phyloP scores from a whole-genome alignment of 148 eudicot species.

The Diospyros lotus region DNA sequence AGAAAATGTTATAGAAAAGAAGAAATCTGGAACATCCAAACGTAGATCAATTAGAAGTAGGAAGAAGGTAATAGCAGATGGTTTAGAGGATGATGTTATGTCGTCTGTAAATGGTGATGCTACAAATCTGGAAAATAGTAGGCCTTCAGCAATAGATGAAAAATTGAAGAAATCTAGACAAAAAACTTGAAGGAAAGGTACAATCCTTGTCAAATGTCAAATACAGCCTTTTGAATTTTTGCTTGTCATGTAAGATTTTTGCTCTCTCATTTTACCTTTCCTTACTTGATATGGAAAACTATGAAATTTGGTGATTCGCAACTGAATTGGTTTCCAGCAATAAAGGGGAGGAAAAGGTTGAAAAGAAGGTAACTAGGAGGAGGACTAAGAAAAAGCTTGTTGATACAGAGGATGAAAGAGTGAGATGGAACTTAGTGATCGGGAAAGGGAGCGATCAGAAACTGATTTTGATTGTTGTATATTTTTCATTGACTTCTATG shows the following conservation, averaged over 20 bases:
- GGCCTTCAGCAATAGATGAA: slow-evolving; percentile 24
- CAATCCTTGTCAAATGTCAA: not conserved
- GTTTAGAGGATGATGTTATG: slow-evolving; percentile 28
- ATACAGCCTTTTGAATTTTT: not conserved
- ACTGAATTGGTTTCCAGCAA: slow-evolving; percentile 35
- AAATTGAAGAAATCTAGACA: slow-evolving; percentile 41
- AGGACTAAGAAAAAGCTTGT: slow-evolving; percentile 46
- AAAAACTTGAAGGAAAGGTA: slow-evolving; percentile 67
- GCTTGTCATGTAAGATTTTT: not conserved
- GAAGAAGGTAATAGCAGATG: slow-evolving; percentile 36
- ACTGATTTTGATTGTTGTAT: too few species aligned
- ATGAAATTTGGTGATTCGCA: slow-evolving; percentile 19
- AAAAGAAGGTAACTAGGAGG: slow-evolving; percentile 47
- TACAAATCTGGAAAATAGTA: slow-evolving; percentile 26
- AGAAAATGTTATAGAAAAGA: slow-evolving; percentile 23
- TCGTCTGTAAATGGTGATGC: slow-evolving; percentile 20
- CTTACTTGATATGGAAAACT: not conserved
- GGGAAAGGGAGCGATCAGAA: too few species aligned
- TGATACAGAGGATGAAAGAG: slow-evolving; percentile 32
- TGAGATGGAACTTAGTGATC: slow-evolving; percentile 40
- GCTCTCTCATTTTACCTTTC: not conserved
- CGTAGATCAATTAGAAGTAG: slow-evolving; percentile 37
- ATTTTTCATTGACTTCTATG: too few species aligned
- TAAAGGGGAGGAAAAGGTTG: slow-evolving; percentile 36
- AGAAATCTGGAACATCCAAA: slow-evolving; percentile 32